phyloP scores from a whole-genome alignment of 2,329 filamentous ascomycete genomes.

The Pestalotiopsis sp. region DNA sequence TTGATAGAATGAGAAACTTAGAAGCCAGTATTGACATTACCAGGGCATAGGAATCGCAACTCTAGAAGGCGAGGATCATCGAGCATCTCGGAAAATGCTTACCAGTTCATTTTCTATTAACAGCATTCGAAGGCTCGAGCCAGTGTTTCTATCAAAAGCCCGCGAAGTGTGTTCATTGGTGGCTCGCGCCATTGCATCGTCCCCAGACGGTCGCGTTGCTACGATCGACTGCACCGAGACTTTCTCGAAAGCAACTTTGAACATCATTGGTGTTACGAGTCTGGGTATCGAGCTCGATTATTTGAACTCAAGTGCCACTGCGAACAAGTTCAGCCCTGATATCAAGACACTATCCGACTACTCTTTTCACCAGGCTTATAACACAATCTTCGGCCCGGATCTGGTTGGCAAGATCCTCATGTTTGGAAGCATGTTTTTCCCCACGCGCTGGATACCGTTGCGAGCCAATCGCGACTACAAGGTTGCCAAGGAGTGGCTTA shows the following conservation, averaged over 20 bases:
- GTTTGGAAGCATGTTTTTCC: constrained; percentile 17
- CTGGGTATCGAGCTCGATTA: constrained; percentile 17
- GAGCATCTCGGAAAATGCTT: constrained; percentile 36
- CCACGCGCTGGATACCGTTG: constrained; percentile 19
- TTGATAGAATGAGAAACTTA: constrained; percentile 22
- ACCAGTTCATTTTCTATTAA: constrained; percentile 32
- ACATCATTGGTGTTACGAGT: constrained; percentile 18
- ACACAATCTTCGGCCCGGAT: constrained; percentile 13
- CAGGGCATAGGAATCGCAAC: constrained; percentile 11
- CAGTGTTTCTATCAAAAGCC: constrained; percentile 37
- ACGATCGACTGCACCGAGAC: constrained; percentile 14
- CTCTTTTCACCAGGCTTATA: constrained; percentile 19
- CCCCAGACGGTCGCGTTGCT: background rate
- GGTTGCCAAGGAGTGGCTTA: constrained; percentile 17
- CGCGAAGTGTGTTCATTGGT: constrained; percentile 26
- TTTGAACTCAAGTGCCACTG: background rate
- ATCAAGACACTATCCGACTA: background rate
- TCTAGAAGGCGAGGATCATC: constrained; percentile 39
- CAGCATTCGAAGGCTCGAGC: constrained; percentile 36
- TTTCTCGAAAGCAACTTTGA: constrained; percentile 16
- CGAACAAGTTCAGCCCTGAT: background rate
- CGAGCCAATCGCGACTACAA: constrained; percentile 18
- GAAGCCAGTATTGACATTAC: constrained; percentile 24
- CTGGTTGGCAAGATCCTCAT: constrained; percentile 15
- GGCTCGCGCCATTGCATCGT: constrained; percentile 13